Base-by-base conservation (phyloP, 2,329 filamentous ascomycete species). In the Paecilomyces fulvus region DNA sequence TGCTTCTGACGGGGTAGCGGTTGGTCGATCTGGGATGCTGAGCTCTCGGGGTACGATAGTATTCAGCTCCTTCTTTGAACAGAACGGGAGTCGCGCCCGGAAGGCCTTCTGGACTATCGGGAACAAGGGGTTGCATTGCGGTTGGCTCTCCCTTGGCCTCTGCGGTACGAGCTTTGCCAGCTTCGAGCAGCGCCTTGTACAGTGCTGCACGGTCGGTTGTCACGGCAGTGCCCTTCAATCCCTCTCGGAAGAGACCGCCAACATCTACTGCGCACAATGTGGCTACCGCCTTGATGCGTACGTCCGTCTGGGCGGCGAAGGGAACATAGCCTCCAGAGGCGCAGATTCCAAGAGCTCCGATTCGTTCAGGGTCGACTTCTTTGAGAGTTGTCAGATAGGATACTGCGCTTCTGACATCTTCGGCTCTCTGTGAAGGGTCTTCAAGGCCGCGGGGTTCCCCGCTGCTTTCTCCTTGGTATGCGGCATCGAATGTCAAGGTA, bases 271-370 rank as follows among this genome's bases (percentile, higher is more conserved):
- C 65, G 54, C 63, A 68, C 17, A 72, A 59, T 1, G 69, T 73
- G 3, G 69, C 74, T 1, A 73, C 60, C 8, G 71, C 72, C 49
- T 67, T 68, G 58, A 76, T 70, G 23, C 73, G 72, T 3, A 54
- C 31, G 49, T 77, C 70, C 9, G 69, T 64, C 55, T 69, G 65
- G 8, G 73, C 67, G 0, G 73, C 70, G 55, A 62, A 66, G 5
- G 65, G 58, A 2, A 61, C 66, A 52, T 75, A 76, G 8, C 70
- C 71, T 14, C 74, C 73, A 0, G 64, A 67, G 1, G 67, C 70
- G 56, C 72, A 75, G 54, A 75, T 70, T 1, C 73, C 73, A 1
- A 75, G 56, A 1, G 65, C 65, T 1, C 65, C 72, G 31, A 76
- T 75, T 9, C 61, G 59, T 1, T 66, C 58, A 2, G 62, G 54